Evolutionary conservation across 768 basidiomycete species (phyloP).

Genomic region (Cystoderma amianthinum): DNA sequence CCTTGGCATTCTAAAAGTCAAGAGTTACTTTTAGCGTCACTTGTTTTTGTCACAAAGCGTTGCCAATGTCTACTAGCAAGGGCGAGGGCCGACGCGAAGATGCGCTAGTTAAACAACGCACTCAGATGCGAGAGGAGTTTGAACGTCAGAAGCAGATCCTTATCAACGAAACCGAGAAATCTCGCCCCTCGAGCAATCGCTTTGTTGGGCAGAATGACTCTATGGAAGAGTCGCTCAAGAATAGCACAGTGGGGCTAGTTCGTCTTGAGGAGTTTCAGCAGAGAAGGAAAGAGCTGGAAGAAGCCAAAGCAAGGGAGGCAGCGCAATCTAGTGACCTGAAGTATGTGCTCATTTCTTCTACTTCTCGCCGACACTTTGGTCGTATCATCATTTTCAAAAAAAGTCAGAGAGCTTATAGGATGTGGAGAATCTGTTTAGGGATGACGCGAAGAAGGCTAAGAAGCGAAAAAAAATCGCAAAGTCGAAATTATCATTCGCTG

Average conservation of each 20-base stretch:
- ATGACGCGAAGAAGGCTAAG: conserved; percentile 79
- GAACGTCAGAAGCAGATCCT: conserved; percentile 76
- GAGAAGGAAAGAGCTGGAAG: conserved; percentile 81
- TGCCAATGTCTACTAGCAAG: conserved; percentile 65
- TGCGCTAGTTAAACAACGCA: conserved; percentile 78
- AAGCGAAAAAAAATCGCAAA: conserved; percentile 91
- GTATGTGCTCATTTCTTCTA: conserved; percentile 47
- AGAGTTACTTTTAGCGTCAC: too few relatives aligned
- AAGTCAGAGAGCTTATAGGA: conserved; percentile 57
- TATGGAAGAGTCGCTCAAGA: conserved; percentile 89
- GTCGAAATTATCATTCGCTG: conserved; percentile 84
- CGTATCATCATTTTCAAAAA: conserved; percentile 4
- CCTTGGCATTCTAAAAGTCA: not conserved
- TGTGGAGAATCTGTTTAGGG: conserved; percentile 84
- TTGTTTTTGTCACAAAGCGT: not conserved
- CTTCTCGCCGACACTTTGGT: conserved; percentile 7
- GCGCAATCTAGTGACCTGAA: conserved; percentile 79
- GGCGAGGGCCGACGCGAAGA: conserved; percentile 84
- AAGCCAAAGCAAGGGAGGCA: conserved; percentile 85
- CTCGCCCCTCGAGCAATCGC: conserved; percentile 77
- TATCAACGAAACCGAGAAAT: conserved; percentile 88
- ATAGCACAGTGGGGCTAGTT: conserved; percentile 88
- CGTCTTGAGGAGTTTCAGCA: conserved; percentile 90
- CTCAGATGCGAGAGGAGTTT: conserved; percentile 72
- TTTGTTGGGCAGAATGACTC: conserved; percentile 95